Evolutionary conservation across 129 eudicot genomes (phyloP), one percentile per base, ranked within the genome.

Genomic region (Tagetes erecta): DNA sequence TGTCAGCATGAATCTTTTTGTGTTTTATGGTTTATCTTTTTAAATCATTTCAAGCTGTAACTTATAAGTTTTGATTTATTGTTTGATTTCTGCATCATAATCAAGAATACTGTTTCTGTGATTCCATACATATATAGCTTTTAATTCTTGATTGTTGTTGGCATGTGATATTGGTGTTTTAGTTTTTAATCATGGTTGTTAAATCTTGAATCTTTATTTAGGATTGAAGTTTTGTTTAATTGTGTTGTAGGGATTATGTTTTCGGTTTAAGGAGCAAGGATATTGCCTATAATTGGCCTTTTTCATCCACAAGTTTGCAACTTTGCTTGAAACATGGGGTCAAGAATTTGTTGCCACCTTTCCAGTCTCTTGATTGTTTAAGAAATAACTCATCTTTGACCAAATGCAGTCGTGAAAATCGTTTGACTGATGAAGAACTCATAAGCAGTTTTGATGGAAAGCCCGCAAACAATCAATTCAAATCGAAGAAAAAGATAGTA

Each of bases 341-440:
- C 74, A 84, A 67, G 76, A 84, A 90, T 47, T 71, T 88, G 73
- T 80, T 93, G 83, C 98, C 98, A 50, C 98, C 98, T 79, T 90
- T 90, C 67, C 80, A 93, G 80, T 31, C 84, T 79, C 79, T 77
- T 74, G 89, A 80, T 64, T 84, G 80, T 68, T 46, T 79, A 68
- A 81, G 83, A 56, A 58, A 79, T 65, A 79, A 58, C 73, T 68
- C 81, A 44, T 77, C 83, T 41, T 67, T 64, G 35, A 66, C 53
- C 27, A 66, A 59, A 75, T 68, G 78, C 74, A 31, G 63, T 59
- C 78, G 56, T 67, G 71, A 80, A 64, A 80, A 39, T 38, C 73
- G 33, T 68, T 73, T 64, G 63, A 44, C 58, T 44, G 44, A 76
- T 46, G 70, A 85, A 65, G 84, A 76, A 67, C 70, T 63, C 41